Evolutionary conservation across 176 grass and related monocot genomes (phyloP).

Genomic region (Rhynchospora pubera): DNA sequence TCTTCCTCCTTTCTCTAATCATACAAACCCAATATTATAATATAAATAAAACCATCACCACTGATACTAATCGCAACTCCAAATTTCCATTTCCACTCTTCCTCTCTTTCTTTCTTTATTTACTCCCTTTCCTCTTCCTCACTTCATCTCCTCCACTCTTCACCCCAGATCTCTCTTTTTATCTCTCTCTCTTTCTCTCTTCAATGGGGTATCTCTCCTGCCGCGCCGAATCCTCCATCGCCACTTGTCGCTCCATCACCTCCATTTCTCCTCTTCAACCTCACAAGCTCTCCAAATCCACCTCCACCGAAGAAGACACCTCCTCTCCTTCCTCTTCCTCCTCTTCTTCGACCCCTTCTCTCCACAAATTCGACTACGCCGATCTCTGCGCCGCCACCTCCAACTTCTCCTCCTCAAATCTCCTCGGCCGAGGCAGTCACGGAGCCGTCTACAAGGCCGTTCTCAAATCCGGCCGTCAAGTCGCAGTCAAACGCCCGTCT

Average conservation of each 20-base stretch:
- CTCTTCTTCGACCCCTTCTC: neutral
- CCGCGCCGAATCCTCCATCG: constrained; percentile 87
- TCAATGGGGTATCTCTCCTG: constrained; percentile 96
- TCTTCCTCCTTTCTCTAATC: neutral
- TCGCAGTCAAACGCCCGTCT: constrained; percentile 94
- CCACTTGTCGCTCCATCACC: constrained; percentile 79
- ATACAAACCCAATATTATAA: neutral
- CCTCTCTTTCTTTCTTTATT: neutral
- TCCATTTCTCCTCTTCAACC: constrained; percentile 46
- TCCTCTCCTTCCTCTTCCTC: neutral
- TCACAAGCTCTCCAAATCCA: constrained; percentile 13
- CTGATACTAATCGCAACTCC: neutral
- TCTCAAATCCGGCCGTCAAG: constrained; percentile 53
- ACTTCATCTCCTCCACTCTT: neutral
- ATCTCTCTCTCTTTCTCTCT: neutral
- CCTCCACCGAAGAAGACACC: neutral
- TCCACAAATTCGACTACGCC: constrained; percentile 67
- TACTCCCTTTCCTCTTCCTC: neutral
- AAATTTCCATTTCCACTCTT: neutral
- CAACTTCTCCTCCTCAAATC: constrained; percentile 55
- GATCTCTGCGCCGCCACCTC: constrained; percentile 75
- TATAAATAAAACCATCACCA: no score
- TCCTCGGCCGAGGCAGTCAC: constrained; percentile 92
- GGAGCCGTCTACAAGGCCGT: constrained; percentile 90
- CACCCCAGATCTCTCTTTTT: neutral